phyloP scores from a whole-genome alignment of 257 asterid genomes.

The Solanum habrochaites region DNA sequence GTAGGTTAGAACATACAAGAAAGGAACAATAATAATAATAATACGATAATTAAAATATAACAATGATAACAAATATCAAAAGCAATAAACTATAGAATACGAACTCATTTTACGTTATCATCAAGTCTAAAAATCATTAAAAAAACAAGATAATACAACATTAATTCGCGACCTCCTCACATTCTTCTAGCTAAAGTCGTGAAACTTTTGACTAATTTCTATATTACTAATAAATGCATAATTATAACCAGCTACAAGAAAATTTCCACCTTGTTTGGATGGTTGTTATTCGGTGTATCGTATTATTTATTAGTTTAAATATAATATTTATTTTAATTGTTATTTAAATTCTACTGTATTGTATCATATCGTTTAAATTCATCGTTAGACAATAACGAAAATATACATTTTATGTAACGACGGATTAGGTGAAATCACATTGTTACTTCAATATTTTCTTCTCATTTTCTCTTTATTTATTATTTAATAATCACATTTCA shows the following conservation, averaged over 20 bases:
- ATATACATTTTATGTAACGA: neutral
- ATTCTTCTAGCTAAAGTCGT: neutral
- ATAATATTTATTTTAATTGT: neutral
- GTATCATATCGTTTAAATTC: no score
- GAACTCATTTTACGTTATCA: no score
- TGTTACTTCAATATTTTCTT: no score
- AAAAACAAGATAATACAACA: neutral
- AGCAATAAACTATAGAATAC: no score
- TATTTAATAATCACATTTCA: neutral
- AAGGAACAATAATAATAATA: no score
- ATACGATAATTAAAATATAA: no score
- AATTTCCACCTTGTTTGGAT: neutral
- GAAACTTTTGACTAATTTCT: neutral
- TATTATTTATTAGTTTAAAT: no score
- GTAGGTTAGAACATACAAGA: no score
- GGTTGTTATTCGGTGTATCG: neutral
- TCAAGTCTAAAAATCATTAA: neutral
- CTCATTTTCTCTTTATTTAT: no score
- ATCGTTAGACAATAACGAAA: no score
- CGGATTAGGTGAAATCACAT: neutral
- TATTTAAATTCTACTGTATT: no score
- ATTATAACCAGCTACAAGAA: neutral
- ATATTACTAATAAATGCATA: no score
- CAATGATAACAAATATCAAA: neutral
- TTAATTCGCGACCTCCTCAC: neutral